These are phyloP conservation scores for Circinella minor DNA, from an alignment of 371 early-diverging fungal species.

Conservation along the genomic window DNA sequence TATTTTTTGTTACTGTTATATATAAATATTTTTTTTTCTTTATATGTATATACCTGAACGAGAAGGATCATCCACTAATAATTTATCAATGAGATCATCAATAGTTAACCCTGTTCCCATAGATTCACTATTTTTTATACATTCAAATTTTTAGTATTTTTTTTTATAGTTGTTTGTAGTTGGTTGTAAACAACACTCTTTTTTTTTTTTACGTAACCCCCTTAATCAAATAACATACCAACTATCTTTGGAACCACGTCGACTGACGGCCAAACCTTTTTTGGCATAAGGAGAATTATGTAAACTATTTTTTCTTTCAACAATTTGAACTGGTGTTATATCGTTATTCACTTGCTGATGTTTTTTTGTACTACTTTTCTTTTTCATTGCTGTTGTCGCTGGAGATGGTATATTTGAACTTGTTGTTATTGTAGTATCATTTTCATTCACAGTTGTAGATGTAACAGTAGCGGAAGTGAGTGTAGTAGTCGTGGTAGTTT, in stretches of 20 bases:
- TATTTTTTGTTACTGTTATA: no score
- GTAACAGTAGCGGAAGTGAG: neutral
- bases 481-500: neutral
- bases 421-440: neutral
- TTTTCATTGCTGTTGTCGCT: no score
- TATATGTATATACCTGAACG: conserved; percentile 29
- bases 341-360: neutral
- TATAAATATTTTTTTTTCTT: neutral
- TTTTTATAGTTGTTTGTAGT: no score
- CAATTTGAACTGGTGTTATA: neutral
- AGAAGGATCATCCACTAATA: conserved; percentile 28
- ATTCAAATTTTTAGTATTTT: no score
- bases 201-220: no score
- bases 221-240: conserved; percentile 26
- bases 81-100: conserved; percentile 44
- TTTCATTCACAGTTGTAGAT: neutral
- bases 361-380: neutral
- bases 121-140: conserved; percentile 32
- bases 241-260: conserved; percentile 51
- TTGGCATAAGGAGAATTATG: conserved; percentile 14
- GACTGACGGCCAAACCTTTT: conserved; percentile 13
- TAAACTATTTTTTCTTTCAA: conserved; percentile 15
- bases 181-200: no score
- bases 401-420: neutral
- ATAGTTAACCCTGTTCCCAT: conserved; percentile 40